Evolutionary conservation across 2,329 filamentous ascomycete species (phyloP), one percentile per base, ranked within the genome.

Genomic region (Colletotrichum viniferum): DNA sequence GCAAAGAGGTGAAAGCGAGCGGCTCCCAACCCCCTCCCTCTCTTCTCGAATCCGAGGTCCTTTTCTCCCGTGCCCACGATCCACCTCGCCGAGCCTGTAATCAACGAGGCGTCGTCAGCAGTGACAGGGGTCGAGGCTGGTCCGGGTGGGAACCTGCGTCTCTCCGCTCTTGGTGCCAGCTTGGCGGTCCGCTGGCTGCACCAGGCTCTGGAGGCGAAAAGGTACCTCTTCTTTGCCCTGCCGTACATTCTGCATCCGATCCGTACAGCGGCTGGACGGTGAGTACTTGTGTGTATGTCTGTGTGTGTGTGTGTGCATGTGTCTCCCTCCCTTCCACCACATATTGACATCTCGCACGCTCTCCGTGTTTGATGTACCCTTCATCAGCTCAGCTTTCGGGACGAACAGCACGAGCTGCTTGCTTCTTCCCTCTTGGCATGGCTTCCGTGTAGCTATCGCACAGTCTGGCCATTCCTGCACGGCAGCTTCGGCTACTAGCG

Each of bases 81-180:
- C 73, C 73, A 75, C 73, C 43, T 72, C 28, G 73, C 73, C 73
- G 63, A 75, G 73, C 69, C 73, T 68, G 73, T 75, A 75, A 75
- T 75, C 63, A 75, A 68, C 69, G 69, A 75, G 69, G 24, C 73
- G 73, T 75, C 73, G 73, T 75, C 73, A 75, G 73, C 73, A 72
- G 55, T 67, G 30, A 55, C 73, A 75, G 43, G 73, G 73, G 69
- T 66, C 0, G 26, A 62, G 13, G 62, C 73, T 74, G 7, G 69
- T 32, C 60, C 58, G 38, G 38, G 69, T 68, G 52, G 68, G 56
- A 72, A 66, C 63, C 73, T 67, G 73, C 73, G 21, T 75, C 72
- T 74, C 72, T 62, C 68, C 69, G 69, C 72, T 38, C 48, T 30
- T 62, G 38, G 73, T 75, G 69, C 72, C 72, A 74, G 26, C 73